phyloP scores from a whole-genome alignment of 495 filamentous ascomycete species.

The Parathielavia hyrcaniae region DNA sequence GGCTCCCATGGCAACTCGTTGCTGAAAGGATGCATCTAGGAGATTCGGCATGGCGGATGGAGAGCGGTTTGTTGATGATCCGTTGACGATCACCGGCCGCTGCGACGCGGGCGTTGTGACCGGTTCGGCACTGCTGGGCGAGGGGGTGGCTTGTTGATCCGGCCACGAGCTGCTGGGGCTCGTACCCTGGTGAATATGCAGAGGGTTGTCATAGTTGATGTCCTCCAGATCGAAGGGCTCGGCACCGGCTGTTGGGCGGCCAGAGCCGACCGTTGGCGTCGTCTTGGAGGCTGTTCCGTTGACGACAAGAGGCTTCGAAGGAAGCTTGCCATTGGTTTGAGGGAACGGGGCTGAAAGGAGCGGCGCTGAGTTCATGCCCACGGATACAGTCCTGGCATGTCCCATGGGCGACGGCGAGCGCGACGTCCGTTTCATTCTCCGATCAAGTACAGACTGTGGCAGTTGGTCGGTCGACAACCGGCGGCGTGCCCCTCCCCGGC shows the following conservation, averaged over 20 bases:
- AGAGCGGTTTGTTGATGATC: constrained; percentile 34
- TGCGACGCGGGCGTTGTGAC: constrained; percentile 32
- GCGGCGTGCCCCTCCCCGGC: constrained; percentile 35
- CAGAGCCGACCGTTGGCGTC: constrained; percentile 12
- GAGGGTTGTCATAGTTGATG: constrained; percentile 34
- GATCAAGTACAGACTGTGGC: constrained; percentile 46
- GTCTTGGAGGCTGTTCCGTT: constrained; percentile 39
- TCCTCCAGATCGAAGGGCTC: constrained; percentile 30
- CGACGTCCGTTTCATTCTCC: constrained; percentile 45
- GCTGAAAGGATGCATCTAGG: constrained; percentile 29
- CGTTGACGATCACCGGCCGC: constrained; percentile 47
- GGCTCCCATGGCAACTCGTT: constrained; percentile 27
- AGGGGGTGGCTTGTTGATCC: constrained; percentile 23
- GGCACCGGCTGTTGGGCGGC: constrained; percentile 19
- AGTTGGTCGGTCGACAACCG: constrained; percentile 46
- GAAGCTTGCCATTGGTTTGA: constrained; percentile 26
- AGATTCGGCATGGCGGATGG: constrained; percentile 15
- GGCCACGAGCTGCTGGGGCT: constrained; percentile 20
- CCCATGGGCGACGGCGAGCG: constrained; percentile 51
- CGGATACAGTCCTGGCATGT: constrained; percentile 42
- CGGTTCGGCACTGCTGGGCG: constrained; percentile 18
- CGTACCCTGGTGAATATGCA: constrained; percentile 36
- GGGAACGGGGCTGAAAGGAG: constrained; percentile 32
- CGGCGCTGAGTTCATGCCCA: constrained; percentile 38
- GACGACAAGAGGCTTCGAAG: constrained; percentile 41